A percentile compares a stretch with the other conserved stretches of the same genome.
phyloP scores from a whole-genome alignment of 805 yeast genomes.

The Saccharomycodes ludwigii region DNA sequence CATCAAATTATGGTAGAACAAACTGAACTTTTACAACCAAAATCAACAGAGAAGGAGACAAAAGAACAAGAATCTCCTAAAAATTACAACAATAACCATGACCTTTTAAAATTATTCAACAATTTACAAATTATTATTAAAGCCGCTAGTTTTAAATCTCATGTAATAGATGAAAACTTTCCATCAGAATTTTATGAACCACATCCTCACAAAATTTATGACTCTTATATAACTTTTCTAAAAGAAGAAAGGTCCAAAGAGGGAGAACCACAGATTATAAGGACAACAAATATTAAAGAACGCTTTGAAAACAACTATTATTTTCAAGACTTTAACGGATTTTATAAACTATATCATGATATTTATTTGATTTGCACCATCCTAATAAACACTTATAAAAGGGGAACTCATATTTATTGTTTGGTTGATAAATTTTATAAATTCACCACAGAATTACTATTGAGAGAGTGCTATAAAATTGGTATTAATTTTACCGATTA shows the following conservation, averaged over 20 bases:
- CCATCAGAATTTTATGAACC: slow-evolving; percentile 37
- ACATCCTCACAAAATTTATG: slow-evolving; percentile 30
- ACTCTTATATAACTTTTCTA: slow-evolving; percentile 28
- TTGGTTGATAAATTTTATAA: slow-evolving; percentile 52
- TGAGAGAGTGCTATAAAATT: slow-evolving; percentile 46
- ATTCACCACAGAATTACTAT: slow-evolving; percentile 45
- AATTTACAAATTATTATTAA: background rate
- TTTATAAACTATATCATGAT: slow-evolving; percentile 57
- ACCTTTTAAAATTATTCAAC: background rate
- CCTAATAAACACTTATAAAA: slow-evolving; percentile 33
- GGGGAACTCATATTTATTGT: slow-evolving; percentile 37
- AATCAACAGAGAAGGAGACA: no score
- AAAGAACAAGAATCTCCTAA: no score
- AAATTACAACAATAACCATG: no score
- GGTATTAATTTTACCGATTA: slow-evolving; percentile 20
- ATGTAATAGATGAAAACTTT: slow-evolving; percentile 23
- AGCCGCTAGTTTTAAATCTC: slow-evolving; percentile 21
- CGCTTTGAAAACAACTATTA: slow-evolving; percentile 31
- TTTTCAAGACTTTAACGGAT: slow-evolving; percentile 20
- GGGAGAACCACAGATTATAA: slow-evolving; percentile 2
- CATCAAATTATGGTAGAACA: no score
- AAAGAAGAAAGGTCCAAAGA: slow-evolving; percentile 11
- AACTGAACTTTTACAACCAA: no score
- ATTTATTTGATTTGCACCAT: slow-evolving; percentile 41
- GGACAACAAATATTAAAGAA: slow-evolving; percentile 29